A percentile compares a stretch with the other conserved stretches of the same genome.
Evolutionary conservation across 2,329 filamentous ascomycete genomes (phyloP).

Genomic region (Bisporella sp.): DNA sequence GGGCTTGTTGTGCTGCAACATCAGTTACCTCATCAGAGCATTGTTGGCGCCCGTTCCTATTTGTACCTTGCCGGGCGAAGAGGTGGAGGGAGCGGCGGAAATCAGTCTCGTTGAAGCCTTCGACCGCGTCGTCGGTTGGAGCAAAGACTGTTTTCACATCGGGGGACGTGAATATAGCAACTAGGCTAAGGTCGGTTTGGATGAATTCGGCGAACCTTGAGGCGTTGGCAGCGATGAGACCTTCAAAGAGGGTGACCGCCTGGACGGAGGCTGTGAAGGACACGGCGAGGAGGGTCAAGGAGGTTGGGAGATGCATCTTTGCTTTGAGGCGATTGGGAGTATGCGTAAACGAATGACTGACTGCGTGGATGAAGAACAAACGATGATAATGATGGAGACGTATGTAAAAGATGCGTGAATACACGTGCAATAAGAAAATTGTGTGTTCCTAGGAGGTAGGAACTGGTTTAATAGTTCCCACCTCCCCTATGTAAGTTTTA

Average conservation of each 20-base stretch:
- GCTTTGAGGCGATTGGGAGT: neutral
- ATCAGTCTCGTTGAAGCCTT: neutral
- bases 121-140: slow-evolving; percentile 12
- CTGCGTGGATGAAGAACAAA: neutral
- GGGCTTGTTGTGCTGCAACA: neutral
- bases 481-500: no score
- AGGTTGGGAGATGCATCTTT: neutral
- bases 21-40: neutral
- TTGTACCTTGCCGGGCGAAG: neutral
- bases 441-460: no score
- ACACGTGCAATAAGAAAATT: no score
- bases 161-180: slow-evolving; percentile 12
- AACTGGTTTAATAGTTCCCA: no score
- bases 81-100: neutral
- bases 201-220: slow-evolving; percentile 19
- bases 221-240: slow-evolving; percentile 16
- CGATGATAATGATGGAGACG: neutral
- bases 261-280: neutral
- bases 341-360: neutral
- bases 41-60: neutral
- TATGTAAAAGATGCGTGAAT: no score
- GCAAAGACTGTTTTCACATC: slow-evolving; percentile 21
- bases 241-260: slow-evolving; percentile 13
- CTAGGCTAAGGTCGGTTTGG: slow-evolving; percentile 12
- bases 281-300: neutral